A percentile compares a stretch with the other conserved stretches of the same genome.
Evolutionary conservation across 2,329 filamentous ascomycete genomes (phyloP).

Genomic region (Amylocarpus encephaloides): DNA sequence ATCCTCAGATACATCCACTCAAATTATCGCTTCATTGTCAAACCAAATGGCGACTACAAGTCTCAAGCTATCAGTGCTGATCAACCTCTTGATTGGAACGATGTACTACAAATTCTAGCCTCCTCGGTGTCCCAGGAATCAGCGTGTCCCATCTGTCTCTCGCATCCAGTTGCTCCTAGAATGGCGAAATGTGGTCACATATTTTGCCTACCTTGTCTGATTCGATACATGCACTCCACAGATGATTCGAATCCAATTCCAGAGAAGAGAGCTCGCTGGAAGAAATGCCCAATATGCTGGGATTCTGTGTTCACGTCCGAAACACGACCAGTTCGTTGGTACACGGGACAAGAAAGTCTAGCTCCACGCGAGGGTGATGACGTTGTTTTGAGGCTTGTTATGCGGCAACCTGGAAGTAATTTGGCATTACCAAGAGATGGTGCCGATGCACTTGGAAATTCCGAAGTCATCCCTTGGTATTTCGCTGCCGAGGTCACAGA

Average conservation of each 20-base stretch:
- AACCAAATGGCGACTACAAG: slow-evolving; percentile 72
- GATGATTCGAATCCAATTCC: slow-evolving; percentile 55
- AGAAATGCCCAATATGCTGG: slow-evolving; percentile 95
- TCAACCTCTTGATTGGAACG: slow-evolving; percentile 81
- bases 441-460: slow-evolving; percentile 59
- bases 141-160: slow-evolving; percentile 91
- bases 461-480: slow-evolving; percentile 86
- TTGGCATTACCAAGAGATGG: slow-evolving; percentile 80
- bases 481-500: slow-evolving; percentile 90
- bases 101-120: slow-evolving; percentile 84
- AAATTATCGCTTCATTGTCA: slow-evolving; percentile 95
- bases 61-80: slow-evolving; percentile 81
- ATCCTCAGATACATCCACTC: slow-evolving; percentile 74
- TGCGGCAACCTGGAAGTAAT: slow-evolving; percentile 72
- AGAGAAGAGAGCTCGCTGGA: slow-evolving; percentile 72
- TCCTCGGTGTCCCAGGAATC: slow-evolving; percentile 83
- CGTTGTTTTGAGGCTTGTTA: slow-evolving; percentile 81
- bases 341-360: slow-evolving; percentile 77
- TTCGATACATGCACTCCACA: slow-evolving; percentile 89
- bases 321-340: slow-evolving; percentile 83
- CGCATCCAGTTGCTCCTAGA: slow-evolving; percentile 82
- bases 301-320: slow-evolving; percentile 91
- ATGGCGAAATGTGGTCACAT: slow-evolving; percentile 98
- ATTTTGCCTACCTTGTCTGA: slow-evolving; percentile 87
- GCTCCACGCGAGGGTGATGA: slow-evolving; percentile 79